These are phyloP conservation scores for Strigomonas culicis DNA, from an alignment of 208 protist species.

Conservation along the genomic window DNA sequence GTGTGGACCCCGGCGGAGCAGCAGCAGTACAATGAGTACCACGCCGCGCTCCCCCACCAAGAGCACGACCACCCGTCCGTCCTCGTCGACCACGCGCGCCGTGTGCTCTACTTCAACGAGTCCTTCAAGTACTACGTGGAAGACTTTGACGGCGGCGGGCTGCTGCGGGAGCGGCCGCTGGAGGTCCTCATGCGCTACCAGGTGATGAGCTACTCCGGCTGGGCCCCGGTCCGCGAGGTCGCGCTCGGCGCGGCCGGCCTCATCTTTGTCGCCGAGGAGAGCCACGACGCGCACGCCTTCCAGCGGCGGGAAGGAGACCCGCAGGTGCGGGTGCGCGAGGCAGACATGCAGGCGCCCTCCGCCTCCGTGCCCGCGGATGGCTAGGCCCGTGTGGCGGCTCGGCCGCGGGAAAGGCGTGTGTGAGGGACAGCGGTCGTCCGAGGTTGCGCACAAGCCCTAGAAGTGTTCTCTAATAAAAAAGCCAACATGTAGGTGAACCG, in stretches of 20 bases:
- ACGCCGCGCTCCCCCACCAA: background rate
- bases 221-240: constrained; percentile 41
- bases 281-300: too few species aligned
- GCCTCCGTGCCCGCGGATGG: too few species aligned
- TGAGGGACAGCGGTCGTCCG: too few species aligned
- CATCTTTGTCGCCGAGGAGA: too few species aligned
- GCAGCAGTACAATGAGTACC: background rate
- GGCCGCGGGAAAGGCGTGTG: constrained; percentile 1
- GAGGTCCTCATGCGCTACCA: constrained; percentile 65
- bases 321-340: too few species aligned
- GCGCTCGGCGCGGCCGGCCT: constrained; percentile 11
- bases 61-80: constrained; percentile 29
- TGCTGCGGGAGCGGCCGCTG: constrained; percentile 16
- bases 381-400: too few species aligned
- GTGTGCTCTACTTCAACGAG: constrained; percentile 30
- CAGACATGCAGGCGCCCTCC: too few species aligned
- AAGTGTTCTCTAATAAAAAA: too few species aligned
- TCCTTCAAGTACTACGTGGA: constrained; percentile 59
- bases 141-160: constrained; percentile 28
- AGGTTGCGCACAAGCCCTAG: too few species aligned
- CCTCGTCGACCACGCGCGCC: constrained; percentile 33
- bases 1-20: too few species aligned
- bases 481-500: too few species aligned
- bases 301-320: too few species aligned
- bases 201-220: constrained; percentile 72